Conservation (phyloP, 345 rosid species). For the Pseudoturritis turrita region DNA sequence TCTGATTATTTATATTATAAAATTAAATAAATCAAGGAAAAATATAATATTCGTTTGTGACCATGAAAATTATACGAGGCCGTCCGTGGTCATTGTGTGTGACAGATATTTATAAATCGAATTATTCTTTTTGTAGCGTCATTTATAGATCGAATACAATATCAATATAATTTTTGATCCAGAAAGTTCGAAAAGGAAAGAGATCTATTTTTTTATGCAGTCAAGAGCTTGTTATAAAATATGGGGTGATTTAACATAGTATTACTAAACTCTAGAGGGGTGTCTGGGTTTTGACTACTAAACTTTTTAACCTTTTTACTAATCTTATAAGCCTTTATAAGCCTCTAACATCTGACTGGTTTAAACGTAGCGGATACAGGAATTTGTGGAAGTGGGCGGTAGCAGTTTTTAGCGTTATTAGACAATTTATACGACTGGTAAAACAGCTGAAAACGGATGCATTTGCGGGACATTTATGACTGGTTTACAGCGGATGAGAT, state of each 20-base stretch:
- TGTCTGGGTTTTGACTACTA: too few species aligned
- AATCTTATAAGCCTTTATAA: background rate
- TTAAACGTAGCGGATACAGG: too few species aligned
- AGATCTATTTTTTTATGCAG: too few species aligned
- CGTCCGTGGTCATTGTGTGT: constrained; percentile 10
- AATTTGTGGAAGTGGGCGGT: too few species aligned
- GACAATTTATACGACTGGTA: too few species aligned
- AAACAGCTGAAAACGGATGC: too few species aligned
- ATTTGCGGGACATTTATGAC: too few species aligned
- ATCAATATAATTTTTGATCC: background rate
- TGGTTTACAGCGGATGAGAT: too few species aligned
- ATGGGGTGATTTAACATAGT: background rate
- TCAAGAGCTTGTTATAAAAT: background rate
- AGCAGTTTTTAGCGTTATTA: too few species aligned
- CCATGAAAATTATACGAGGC: constrained; percentile 14
- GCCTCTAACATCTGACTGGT: too few species aligned
- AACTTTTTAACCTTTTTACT: background rate
- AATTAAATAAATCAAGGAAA: background rate
- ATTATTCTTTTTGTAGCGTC: constrained; percentile 4
- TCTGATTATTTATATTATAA: constrained; percentile 14
- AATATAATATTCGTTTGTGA: constrained; percentile 1
- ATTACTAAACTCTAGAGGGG: too few species aligned
- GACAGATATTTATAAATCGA: background rate
- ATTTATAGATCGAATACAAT: background rate
- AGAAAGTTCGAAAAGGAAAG: background rate